These are phyloP conservation scores for Solanum pennellii DNA, from an alignment of 257 asterid genomes.

Conservation along the genomic window DNA sequence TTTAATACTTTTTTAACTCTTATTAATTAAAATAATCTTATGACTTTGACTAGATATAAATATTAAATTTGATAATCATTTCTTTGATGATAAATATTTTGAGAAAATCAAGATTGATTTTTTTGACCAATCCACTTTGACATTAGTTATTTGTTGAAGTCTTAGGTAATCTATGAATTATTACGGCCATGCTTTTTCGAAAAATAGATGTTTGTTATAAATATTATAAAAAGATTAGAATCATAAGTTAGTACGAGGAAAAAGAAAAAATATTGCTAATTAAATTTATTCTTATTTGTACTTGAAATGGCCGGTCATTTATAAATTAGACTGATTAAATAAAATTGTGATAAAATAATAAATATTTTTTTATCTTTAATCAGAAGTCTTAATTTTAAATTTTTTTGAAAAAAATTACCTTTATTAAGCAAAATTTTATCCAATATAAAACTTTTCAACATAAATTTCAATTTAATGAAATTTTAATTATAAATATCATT, in stretches of 20 bases:
- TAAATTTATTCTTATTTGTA: neutral
- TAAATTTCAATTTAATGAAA: too few species aligned
- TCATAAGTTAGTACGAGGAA: neutral
- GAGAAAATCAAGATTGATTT: neutral
- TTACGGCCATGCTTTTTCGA: neutral
- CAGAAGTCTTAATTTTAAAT: fast-evolving
- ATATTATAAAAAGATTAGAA: neutral
- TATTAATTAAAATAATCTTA: neutral
- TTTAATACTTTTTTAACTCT: neutral
- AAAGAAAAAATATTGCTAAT: neutral
- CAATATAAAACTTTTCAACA: fast-evolving
- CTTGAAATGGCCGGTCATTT: neutral
- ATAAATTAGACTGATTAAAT: neutral
- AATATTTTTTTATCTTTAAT: too few species aligned
- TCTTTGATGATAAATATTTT: neutral
- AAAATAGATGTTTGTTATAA: neutral
- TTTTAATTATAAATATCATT: too few species aligned
- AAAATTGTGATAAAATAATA: fast-evolving
- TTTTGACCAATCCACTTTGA: neutral
- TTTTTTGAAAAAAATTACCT: too few species aligned
- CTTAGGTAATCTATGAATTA: neutral
- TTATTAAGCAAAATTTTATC: too few species aligned
- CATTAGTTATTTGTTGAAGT: neutral
- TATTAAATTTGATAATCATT: neutral
- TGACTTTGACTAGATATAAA: neutral